These are phyloP conservation scores for Mrakia frigida DNA, from an alignment of 768 basidiomycete genomes.

Conservation along the genomic window DNA sequence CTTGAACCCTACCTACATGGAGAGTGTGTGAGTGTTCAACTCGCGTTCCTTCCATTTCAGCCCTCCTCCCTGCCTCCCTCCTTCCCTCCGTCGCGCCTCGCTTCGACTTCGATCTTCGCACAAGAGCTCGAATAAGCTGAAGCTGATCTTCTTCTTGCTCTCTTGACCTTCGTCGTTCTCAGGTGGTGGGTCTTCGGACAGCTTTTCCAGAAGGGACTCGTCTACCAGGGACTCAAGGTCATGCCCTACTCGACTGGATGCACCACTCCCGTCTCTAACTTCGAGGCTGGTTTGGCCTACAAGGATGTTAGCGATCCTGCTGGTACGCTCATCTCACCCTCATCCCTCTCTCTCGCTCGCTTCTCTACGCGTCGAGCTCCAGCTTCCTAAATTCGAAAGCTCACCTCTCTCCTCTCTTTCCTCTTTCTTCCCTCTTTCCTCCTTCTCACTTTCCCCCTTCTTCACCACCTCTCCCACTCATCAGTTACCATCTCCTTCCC, in stretches of 20 bases:
- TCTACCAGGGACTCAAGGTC: slow-evolving; percentile 87
- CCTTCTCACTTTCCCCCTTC: slow-evolving; percentile 37
- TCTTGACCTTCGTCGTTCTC: not conserved
- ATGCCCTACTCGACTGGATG: slow-evolving; percentile 98
- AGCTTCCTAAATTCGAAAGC: not conserved
- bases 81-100: not conserved
- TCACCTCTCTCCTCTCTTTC: not conserved
- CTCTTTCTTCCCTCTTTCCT: not conserved
- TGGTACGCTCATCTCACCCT: slow-evolving; percentile 48
- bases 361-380: not conserved
- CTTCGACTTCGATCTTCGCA: not conserved
- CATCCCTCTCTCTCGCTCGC: not conserved
- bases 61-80: not conserved
- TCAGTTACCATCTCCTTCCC: slow-evolving; percentile 86
- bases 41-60: not conserved
- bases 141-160: not conserved
- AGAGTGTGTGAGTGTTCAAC: slow-evolving; percentile 55
- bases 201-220: slow-evolving; percentile 84
- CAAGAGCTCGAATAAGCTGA: too few relatives aligned
- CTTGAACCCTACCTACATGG: slow-evolving; percentile 88
- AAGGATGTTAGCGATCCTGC: slow-evolving; percentile 91
- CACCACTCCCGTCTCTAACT: slow-evolving; percentile 94
- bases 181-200: slow-evolving; percentile 94
- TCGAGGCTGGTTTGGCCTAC: slow-evolving; percentile 89
- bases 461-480: slow-evolving; percentile 87